A percentile compares a stretch with the other conserved stretches of the same genome.
Evolutionary conservation across 192 early-diverging fungal species (phyloP).

Genomic region (Rhizophagus prolifer): DNA sequence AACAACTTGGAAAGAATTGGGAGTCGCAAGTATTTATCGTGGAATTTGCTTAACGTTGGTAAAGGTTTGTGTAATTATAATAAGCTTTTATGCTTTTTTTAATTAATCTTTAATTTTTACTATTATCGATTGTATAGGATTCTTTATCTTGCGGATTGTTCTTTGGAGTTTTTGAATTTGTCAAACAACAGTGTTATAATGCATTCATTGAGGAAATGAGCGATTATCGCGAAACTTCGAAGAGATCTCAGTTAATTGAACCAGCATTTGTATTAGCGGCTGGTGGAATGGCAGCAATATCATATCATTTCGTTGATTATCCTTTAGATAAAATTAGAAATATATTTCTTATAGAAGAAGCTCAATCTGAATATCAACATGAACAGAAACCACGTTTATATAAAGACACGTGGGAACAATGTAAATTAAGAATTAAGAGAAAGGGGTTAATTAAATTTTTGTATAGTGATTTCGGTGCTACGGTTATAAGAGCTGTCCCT

Average conservation of each 20-base stretch:
- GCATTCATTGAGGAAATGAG: slow-evolving; percentile 56
- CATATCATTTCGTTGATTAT: slow-evolving; percentile 73
- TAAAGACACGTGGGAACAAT: slow-evolving; percentile 52
- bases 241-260: slow-evolving; percentile 41
- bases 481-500: slow-evolving; percentile 50
- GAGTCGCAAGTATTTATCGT: slow-evolving; percentile 53
- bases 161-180: slow-evolving; percentile 76
- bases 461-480: slow-evolving; percentile 52
- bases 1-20: slow-evolving; percentile 55
- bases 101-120: no score
- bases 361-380: slow-evolving; percentile 47
- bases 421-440: slow-evolving; percentile 41
- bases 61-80: slow-evolving; percentile 40
- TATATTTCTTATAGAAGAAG: slow-evolving; percentile 66
- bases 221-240: slow-evolving; percentile 32
- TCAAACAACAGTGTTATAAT: slow-evolving; percentile 71
- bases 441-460: slow-evolving; percentile 47
- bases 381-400: slow-evolving; percentile 41
- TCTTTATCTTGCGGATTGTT: slow-evolving; percentile 70
- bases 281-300: slow-evolving; percentile 59
- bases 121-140: slow-evolving; percentile 46
- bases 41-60: slow-evolving; percentile 53
- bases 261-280: slow-evolving; percentile 59
- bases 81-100: no score
- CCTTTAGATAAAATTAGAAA: slow-evolving; percentile 67